phyloP scores from a whole-genome alignment of 176 grass and related monocot species.

The Panicum miliaceum region DNA sequence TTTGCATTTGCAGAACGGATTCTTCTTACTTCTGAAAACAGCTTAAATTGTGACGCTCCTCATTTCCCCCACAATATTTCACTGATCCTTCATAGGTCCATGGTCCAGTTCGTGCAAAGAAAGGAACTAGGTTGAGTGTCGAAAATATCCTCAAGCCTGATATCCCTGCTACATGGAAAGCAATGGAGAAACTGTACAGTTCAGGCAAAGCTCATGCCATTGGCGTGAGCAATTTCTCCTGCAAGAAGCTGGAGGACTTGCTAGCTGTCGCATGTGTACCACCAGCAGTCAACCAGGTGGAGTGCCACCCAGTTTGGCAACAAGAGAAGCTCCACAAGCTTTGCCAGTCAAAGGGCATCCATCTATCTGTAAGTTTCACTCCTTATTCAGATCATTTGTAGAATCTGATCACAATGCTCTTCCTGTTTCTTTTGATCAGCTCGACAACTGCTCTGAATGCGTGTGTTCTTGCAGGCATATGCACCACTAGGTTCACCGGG shows the following conservation, averaged over 20 bases:
- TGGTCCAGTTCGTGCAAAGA: constrained; percentile 45
- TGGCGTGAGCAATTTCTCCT: constrained; percentile 52
- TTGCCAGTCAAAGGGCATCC: constrained; percentile 32
- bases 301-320: constrained; percentile 59
- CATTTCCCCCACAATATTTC: background rate
- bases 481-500: constrained; percentile 56
- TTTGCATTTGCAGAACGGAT: background rate
- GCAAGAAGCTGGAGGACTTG: constrained; percentile 50
- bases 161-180: constrained; percentile 54
- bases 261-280: constrained; percentile 35
- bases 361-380: constrained; percentile 47
- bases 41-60: background rate
- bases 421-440: background rate
- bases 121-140: constrained; percentile 35
- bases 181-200: constrained; percentile 47
- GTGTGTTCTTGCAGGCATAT: constrained; percentile 43
- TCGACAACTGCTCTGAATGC: background rate
- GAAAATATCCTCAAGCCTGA: constrained; percentile 47
- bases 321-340: constrained; percentile 42
- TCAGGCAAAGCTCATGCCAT: constrained; percentile 50
- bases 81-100: constrained; percentile 38
- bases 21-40: background rate
- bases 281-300: constrained; percentile 54
- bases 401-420: background rate
- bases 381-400: background rate